Percentiles rank a stretch among this genome's conserved stretches.
These are phyloP conservation scores for Penicillium bovifimosum DNA, from an alignment of 495 filamentous ascomycete species.

Conservation along the genomic window DNA sequence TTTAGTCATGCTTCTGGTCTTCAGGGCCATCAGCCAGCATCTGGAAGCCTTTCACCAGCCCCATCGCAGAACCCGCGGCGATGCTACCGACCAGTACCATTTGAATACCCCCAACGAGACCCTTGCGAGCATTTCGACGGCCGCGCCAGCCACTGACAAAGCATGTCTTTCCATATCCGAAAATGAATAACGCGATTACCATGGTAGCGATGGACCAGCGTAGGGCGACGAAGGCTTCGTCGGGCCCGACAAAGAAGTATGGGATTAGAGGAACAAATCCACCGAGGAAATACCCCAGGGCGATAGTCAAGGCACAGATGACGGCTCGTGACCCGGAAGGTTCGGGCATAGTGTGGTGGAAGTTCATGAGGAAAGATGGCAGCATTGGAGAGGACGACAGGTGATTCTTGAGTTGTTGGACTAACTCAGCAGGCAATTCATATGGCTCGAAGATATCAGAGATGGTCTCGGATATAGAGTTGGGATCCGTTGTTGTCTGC, in stretches of 20 bases:
- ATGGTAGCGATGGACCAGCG: slow-evolving; percentile 66
- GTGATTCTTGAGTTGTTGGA: slow-evolving; percentile 41
- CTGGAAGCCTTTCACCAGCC: slow-evolving; percentile 55
- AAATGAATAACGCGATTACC: slow-evolving; percentile 62
- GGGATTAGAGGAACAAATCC: slow-evolving; percentile 69
- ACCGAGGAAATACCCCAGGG: slow-evolving; percentile 67
- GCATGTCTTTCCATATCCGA: slow-evolving; percentile 67
- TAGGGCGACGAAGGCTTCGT: slow-evolving; percentile 55
- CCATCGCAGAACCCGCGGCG: slow-evolving; percentile 58
- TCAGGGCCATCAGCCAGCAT: slow-evolving; percentile 24
- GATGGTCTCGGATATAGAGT: slow-evolving; percentile 36
- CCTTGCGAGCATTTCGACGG: slow-evolving; percentile 35
- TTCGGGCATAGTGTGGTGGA: slow-evolving; percentile 49
- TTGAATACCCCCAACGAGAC: slow-evolving; percentile 46
- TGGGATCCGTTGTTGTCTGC: slow-evolving; percentile 35
- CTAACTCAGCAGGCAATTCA: slow-evolving; percentile 41
- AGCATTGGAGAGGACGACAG: slow-evolving; percentile 46
- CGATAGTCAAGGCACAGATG: slow-evolving; percentile 60
- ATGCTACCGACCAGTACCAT: slow-evolving; percentile 64
- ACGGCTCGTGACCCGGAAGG: slow-evolving; percentile 49
- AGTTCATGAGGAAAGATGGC: slow-evolving; percentile 52
- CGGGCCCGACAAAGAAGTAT: slow-evolving; percentile 62
- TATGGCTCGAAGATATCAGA: slow-evolving; percentile 51
- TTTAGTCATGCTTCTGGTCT: slow-evolving; percentile 14
- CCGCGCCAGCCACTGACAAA: slow-evolving; percentile 41